Evolutionary conservation across 2,329 filamentous ascomycete genomes (phyloP).

Genomic region (Trematosphaeria pertusa): DNA sequence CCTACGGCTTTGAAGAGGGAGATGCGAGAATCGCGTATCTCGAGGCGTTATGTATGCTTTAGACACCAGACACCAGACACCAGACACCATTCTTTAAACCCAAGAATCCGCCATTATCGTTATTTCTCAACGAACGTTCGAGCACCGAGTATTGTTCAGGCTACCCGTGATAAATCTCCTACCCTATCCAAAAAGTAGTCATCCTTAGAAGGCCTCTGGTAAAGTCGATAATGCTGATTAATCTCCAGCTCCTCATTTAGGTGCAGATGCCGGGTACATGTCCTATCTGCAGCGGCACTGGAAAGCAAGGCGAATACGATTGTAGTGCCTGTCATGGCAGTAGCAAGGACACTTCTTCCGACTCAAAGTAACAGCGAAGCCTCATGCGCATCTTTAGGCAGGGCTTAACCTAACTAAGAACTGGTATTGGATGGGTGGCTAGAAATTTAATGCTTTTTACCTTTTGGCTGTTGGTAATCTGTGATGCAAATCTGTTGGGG

Average conservation of each 20-base stretch:
- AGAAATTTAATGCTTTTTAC: not conserved
- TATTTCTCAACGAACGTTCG: no score
- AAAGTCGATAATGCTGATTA: not conserved
- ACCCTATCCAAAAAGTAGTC: not conserved
- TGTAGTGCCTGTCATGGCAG: not conserved
- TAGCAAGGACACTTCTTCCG: not conserved
- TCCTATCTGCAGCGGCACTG: not conserved
- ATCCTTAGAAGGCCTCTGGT: not conserved
- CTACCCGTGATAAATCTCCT: not conserved
- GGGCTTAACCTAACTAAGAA: no score
- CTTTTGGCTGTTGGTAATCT: not conserved
- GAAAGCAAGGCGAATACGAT: not conserved
- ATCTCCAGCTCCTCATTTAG: not conserved
- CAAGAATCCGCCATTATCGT: no score
- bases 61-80: no score
- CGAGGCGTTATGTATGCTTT: conserved; percentile 18
- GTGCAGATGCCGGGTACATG: not conserved
- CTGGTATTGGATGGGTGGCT: not conserved
- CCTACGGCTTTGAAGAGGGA: conserved; percentile 16
- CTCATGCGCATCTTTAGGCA: not conserved
- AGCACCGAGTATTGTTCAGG: no score
- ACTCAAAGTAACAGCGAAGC: not conserved
- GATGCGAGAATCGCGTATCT: conserved; percentile 18
- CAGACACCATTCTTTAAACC: no score
- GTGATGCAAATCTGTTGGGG: not conserved